Percentiles rank a stretch among this genome's conserved stretches.
Conservation (phyloP, 345 rosid genomes). For the Passiflora organensis region DNA sequence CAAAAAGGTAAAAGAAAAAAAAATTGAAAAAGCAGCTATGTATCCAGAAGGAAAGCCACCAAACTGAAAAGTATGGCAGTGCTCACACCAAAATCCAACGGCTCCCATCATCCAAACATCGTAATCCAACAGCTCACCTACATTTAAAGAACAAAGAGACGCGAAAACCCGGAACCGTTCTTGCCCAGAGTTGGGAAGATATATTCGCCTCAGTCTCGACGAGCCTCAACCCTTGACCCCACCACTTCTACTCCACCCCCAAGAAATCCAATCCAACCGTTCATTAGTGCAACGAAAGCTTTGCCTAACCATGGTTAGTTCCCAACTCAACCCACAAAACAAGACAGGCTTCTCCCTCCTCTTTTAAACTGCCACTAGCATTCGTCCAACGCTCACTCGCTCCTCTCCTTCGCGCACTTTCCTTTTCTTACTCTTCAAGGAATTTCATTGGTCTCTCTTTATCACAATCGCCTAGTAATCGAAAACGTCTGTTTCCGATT, state of each 20-base stretch:
- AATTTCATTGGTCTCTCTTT: background rate
- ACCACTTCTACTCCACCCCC: background rate
- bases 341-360: no score
- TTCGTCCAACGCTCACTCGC: conserved; percentile 8
- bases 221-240: conserved; percentile 13
- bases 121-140: conserved; percentile 11
- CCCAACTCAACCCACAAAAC: conserved; percentile 17
- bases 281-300: conserved; percentile 5
- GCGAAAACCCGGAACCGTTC: conserved; percentile 80
- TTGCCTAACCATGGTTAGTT: conserved; percentile 38
- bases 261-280: conserved; percentile 22
- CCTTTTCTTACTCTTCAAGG: background rate
- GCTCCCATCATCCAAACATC: background rate
- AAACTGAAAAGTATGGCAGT: no score
- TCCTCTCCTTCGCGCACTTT: background rate
- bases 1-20: no score
- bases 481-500: no score
- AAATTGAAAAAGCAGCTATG: no score
- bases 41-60: no score
- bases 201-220: conserved; percentile 32
- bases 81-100: conserved; percentile 14
- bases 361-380: background rate
- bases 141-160: conserved; percentile 14
- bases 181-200: conserved; percentile 73
- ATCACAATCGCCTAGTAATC: no score